These are phyloP conservation scores for Ligustrum vulgare DNA, from an alignment of 257 asterid species.

Conservation along the genomic window DNA sequence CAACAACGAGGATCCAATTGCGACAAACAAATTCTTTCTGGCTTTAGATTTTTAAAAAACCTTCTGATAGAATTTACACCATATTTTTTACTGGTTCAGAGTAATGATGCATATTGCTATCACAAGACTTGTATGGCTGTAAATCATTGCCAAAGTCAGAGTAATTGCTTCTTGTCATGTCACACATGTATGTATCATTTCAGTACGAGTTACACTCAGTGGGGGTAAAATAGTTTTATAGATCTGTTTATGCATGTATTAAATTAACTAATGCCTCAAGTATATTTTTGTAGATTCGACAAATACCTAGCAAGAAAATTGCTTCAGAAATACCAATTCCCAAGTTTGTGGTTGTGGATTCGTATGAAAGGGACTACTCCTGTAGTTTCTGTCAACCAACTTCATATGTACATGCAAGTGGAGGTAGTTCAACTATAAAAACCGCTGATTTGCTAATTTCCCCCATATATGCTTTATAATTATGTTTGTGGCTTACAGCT, in stretches of 20 bases:
- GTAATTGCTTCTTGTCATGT: conserved; percentile 16
- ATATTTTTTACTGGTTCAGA: not conserved
- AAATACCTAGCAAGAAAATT: conserved; percentile 54
- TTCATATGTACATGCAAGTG: conserved; percentile 91
- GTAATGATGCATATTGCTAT: not conserved
- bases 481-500: conserved; percentile 47
- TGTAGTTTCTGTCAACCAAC: conserved; percentile 81
- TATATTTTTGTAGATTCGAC: conserved; percentile 56
- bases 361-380: conserved; percentile 93
- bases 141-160: not conserved
- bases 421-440: conserved; percentile 51
- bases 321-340: conserved; percentile 97
- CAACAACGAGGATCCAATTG: not conserved
- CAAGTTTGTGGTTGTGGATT: conserved; percentile 80
- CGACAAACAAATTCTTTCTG: too few species aligned
- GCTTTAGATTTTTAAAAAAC: not conserved
- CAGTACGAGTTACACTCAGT: too few species aligned
- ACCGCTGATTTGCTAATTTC: not conserved
- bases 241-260: not conserved
- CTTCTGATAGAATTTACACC: not conserved
- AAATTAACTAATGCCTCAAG: conserved; percentile 14
- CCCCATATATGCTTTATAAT: not conserved
- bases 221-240: too few species aligned
- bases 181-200: not conserved
- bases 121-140: not conserved